Evolutionary conservation across 768 basidiomycete species (phyloP).

Genomic region (Rossbeevera mucosa): DNA sequence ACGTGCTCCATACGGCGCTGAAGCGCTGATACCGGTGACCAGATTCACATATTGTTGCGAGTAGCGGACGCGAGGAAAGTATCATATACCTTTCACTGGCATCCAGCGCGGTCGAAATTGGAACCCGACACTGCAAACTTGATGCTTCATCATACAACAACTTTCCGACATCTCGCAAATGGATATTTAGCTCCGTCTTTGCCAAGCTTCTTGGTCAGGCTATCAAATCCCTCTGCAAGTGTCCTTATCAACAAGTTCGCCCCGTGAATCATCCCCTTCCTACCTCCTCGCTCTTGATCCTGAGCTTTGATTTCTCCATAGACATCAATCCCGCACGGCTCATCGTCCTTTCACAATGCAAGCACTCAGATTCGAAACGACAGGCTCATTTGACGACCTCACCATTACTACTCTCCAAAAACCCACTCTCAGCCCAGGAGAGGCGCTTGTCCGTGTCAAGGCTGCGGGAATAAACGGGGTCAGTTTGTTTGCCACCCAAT

Average conservation of each 20-base stretch:
- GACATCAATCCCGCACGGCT: neutral
- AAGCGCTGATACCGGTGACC: neutral
- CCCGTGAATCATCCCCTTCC: slow-evolving; percentile 1
- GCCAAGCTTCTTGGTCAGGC: neutral
- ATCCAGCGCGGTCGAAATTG: too few relatives aligned
- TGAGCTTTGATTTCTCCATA: neutral
- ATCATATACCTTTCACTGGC: too few relatives aligned
- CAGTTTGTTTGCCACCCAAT: slow-evolving; percentile 5
- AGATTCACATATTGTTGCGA: too few relatives aligned
- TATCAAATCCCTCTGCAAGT: neutral
- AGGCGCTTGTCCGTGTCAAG: slow-evolving; percentile 30
- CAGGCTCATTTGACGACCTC: slow-evolving; percentile 29
- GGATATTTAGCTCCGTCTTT: neutral
- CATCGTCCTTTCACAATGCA: slow-evolving; percentile 22
- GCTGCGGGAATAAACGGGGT: slow-evolving; percentile 34
- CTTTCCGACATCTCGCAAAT: neutral
- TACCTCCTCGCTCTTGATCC: neutral
- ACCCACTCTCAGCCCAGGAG: slow-evolving; percentile 27
- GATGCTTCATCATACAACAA: slow-evolving; percentile 10
- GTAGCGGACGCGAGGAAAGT: neutral
- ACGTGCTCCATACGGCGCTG: neutral
- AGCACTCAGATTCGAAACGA: slow-evolving; percentile 30
- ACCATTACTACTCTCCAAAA: slow-evolving; percentile 21
- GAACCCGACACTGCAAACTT: neutral
- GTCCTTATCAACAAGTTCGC: neutral